Percentiles rank a stretch among this genome's conserved stretches.
phyloP scores from a whole-genome alignment of 768 basidiomycete genomes.

The Suillus cothurnatus region DNA sequence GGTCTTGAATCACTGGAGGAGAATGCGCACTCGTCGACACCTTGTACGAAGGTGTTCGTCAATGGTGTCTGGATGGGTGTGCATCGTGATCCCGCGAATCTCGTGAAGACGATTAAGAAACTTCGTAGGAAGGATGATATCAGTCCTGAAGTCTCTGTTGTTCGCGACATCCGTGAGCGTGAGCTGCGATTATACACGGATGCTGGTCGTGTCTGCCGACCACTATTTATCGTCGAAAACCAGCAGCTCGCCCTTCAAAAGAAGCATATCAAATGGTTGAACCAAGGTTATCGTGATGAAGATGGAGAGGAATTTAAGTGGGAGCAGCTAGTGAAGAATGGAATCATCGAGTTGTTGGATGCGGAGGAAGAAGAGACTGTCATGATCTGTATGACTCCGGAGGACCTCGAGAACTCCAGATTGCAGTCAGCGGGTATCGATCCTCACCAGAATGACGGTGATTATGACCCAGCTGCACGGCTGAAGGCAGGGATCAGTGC shows the following conservation, averaged over 20 bases:
- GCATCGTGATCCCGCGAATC: slow-evolving; percentile 89
- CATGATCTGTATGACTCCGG: slow-evolving; percentile 99
- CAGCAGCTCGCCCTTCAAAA: slow-evolving; percentile 84
- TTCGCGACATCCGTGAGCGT: slow-evolving; percentile 95
- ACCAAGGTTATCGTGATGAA: slow-evolving; percentile 57
- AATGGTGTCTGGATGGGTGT: slow-evolving; percentile 99
- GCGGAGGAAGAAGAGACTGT: slow-evolving; percentile 99
- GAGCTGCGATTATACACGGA: slow-evolving; percentile 96
- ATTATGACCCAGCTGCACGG: slow-evolving; percentile 86
- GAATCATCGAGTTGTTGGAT: slow-evolving; percentile 92
- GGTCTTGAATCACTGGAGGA: slow-evolving; percentile 94
- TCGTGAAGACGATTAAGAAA: slow-evolving; percentile 92
- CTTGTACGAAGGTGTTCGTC: slow-evolving; percentile 95
- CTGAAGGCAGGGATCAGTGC: slow-evolving; percentile 83
- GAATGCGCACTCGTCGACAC: slow-evolving; percentile 81
- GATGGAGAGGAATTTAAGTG: slow-evolving; percentile 72
- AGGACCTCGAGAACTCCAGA: slow-evolving; percentile 88
- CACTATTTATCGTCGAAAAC: slow-evolving; percentile 94
- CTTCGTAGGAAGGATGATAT: slow-evolving; percentile 94
- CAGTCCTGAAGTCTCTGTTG: slow-evolving; percentile 94
- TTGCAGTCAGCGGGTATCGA: slow-evolving; percentile 62
- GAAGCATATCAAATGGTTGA: slow-evolving; percentile 78
- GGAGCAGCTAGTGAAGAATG: slow-evolving; percentile 82
- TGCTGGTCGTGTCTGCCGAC: slow-evolving; percentile 95
- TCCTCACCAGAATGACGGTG: slow-evolving; percentile 59